Percentiles rank a stretch among this genome's conserved stretches.
phyloP scores from a whole-genome alignment of 352 stramenopile species.

The Phytophthora syringae region DNA sequence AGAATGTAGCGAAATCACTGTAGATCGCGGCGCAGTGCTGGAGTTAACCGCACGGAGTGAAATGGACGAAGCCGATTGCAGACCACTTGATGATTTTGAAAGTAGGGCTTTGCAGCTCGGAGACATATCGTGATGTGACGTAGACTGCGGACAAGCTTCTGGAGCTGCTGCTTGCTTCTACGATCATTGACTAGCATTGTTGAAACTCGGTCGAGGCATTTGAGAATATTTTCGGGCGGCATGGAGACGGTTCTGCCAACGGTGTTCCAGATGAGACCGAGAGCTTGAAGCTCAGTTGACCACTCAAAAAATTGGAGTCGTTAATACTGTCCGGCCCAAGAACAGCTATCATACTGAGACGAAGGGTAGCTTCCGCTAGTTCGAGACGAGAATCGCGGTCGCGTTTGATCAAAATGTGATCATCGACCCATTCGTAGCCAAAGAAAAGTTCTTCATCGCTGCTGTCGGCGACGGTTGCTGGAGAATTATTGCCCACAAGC shows the following conservation, averaged over 20 bases:
- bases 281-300: background rate
- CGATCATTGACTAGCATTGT: background rate
- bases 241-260: background rate
- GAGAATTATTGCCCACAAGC: background rate
- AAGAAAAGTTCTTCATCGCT: background rate
- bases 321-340: background rate
- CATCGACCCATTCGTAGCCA: background rate
- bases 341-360: background rate
- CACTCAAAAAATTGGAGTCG: background rate
- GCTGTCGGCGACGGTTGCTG: background rate
- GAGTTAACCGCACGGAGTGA: background rate
- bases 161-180: background rate
- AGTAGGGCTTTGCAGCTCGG: background rate
- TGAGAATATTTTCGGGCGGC: background rate
- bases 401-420: background rate
- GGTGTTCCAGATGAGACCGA: background rate
- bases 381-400: background rate
- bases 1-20: constrained; percentile 1
- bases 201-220: background rate
- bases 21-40: background rate
- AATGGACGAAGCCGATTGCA: background rate
- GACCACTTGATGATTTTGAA: background rate
- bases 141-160: background rate
- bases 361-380: background rate
- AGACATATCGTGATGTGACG: background rate